A percentile compares a stretch with the other conserved stretches of the same genome.
Evolutionary conservation across 768 basidiomycete genomes (phyloP).

Genomic region (Auricularia heimuer): DNA sequence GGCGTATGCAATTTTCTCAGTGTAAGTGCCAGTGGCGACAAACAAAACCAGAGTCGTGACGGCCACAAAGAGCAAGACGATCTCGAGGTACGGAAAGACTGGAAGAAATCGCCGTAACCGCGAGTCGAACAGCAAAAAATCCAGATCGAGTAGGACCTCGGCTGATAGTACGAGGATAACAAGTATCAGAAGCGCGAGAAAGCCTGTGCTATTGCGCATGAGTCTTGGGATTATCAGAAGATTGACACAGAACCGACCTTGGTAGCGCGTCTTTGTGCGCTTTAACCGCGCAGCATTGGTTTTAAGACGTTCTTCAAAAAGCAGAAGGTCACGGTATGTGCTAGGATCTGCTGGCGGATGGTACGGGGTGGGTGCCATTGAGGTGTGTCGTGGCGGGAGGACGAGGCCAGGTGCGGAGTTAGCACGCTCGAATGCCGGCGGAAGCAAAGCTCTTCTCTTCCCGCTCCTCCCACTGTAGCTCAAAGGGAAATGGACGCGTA

Average conservation of each 20-base stretch:
- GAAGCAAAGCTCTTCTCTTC: too few relatives aligned
- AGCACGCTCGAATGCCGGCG: too few relatives aligned
- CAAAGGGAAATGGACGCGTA: too few relatives aligned
- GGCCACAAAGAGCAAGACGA: constrained; percentile 75
- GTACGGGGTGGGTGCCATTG: constrained; percentile 21
- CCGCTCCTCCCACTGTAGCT: too few relatives aligned
- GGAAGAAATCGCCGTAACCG: not conserved
- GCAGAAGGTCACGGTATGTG: constrained; percentile 78
- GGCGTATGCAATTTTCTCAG: constrained; percentile 92
- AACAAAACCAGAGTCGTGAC: constrained; percentile 87
- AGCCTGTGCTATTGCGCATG: constrained; percentile 39
- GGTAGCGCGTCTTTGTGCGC: constrained; percentile 71
- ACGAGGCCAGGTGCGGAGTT: too few relatives aligned
- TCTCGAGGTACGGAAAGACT: constrained; percentile 52
- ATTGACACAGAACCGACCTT: constrained; percentile 40
- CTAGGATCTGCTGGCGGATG: constrained; percentile 63
- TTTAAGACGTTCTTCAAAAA: constrained; percentile 96
- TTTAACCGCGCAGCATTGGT: constrained; percentile 78
- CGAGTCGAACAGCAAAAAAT: constrained; percentile 29
- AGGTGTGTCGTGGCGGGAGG: too few relatives aligned
- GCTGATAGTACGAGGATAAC: constrained; percentile 62
- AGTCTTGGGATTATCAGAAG: constrained; percentile 17
- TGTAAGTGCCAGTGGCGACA: constrained; percentile 93
- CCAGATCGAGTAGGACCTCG: constrained; percentile 65
- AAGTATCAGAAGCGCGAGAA: constrained; percentile 57